Conservation (phyloP, 768 basidiomycete genomes). For the Psilocybe cubensis region DNA sequence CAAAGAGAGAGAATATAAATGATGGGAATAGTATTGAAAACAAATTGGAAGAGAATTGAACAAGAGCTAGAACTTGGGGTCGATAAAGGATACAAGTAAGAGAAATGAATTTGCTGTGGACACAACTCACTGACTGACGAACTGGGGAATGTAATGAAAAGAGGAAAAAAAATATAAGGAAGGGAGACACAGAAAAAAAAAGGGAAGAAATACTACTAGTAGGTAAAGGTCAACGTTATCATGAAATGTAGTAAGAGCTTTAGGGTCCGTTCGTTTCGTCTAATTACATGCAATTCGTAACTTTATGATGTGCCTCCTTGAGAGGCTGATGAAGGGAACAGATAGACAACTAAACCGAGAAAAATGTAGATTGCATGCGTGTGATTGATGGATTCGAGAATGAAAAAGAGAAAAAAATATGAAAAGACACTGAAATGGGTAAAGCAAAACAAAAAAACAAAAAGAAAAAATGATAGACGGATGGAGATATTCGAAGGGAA, state of each 20-base stretch:
- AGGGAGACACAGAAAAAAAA: too few relatives aligned
- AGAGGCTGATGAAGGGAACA: constrained; percentile 66
- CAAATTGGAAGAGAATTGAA: constrained; percentile 9
- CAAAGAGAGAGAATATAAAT: constrained; percentile 13
- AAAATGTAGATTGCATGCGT: constrained; percentile 56
- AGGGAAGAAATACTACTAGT: constrained; percentile 12
- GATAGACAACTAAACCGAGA: constrained; percentile 35
- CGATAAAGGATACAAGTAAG: constrained; percentile 23
- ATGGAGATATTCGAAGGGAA: constrained; percentile 22
- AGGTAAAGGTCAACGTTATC: constrained; percentile 19
- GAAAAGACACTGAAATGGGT: constrained; percentile 14
- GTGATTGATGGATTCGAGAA: constrained; percentile 34
- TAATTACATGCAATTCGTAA: constrained; percentile 62
- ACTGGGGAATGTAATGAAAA: constrained; percentile 6
- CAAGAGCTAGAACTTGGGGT: constrained; percentile 16
- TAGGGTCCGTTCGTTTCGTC: constrained; percentile 41
- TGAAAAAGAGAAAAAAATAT: constrained; percentile 24
- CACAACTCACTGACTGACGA: too few relatives aligned
- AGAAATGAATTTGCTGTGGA: constrained; percentile 9
- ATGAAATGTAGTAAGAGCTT: constrained; percentile 20
- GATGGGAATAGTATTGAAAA: constrained; percentile 19
- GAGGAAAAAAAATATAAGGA: too few relatives aligned
- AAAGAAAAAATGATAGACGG: constrained; percentile 24
- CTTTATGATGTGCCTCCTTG: constrained; percentile 69
- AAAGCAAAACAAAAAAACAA: constrained; percentile 27